Percentiles rank a stretch among this genome's conserved stretches.
phyloP scores from a whole-genome alignment of 2,329 filamentous ascomycete genomes.

The Phyllosticta citrichinensis region DNA sequence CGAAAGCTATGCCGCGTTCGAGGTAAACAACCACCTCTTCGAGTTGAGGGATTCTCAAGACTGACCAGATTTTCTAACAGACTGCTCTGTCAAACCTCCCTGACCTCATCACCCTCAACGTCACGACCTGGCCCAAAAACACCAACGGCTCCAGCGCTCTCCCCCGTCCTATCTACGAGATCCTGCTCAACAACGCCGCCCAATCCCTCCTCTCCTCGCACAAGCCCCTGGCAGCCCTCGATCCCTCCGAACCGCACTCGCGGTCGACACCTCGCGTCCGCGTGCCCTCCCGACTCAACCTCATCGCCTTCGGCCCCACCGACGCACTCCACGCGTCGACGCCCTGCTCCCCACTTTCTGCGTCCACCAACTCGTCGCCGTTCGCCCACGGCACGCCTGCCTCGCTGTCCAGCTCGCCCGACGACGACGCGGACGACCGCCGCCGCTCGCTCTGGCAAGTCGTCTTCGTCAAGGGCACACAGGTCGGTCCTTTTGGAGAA shows the following conservation, averaged over 20 bases:
- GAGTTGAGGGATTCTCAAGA: not conserved
- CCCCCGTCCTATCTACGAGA: constrained; percentile 36
- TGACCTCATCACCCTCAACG: constrained; percentile 36
- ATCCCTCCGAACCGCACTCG: constrained; percentile 12
- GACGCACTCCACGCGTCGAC: not conserved
- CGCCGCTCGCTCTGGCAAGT: constrained; percentile 29
- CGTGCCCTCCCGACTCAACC: constrained; percentile 6
- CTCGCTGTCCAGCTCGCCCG: constrained; percentile 30
- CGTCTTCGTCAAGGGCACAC: constrained; percentile 36
- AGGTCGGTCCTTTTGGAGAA: constrained; percentile 32
- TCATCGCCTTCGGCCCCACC: constrained; percentile 10
- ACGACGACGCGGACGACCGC: constrained; percentile 38
- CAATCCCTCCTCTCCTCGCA: constrained; percentile 18
- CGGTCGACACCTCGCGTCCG: not conserved
- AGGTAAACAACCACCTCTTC: constrained; percentile 20
- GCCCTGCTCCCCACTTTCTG: not conserved
- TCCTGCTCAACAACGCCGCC: constrained; percentile 32
- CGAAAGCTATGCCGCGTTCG: constrained; percentile 34
- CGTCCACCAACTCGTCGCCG: constrained; percentile 17
- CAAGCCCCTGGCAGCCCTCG: not conserved
- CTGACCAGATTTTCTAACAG: constrained; percentile 12
- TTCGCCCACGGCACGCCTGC: constrained; percentile 39
- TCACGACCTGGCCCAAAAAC: constrained; percentile 40
- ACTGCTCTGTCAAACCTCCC: constrained; percentile 29
- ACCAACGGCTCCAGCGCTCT: constrained; percentile 29